Evolutionary conservation across 169 alveolate species (phyloP), one percentile per base, ranked within the genome.

Genomic region (Eimeria sp.): DNA sequence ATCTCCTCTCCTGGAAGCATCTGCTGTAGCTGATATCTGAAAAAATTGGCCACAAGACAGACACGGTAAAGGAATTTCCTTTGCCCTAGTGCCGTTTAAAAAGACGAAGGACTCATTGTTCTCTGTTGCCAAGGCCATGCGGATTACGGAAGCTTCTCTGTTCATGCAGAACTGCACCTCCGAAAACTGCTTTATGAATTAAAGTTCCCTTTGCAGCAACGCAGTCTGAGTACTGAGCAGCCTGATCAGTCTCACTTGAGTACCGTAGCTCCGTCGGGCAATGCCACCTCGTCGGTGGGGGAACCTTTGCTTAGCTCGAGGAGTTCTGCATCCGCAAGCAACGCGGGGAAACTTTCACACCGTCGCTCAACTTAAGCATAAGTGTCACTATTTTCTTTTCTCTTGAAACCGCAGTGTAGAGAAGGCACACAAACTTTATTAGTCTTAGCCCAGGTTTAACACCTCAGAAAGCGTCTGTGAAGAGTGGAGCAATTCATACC

Each of bases 401-500:
- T 66, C 18, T 66, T 66, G 8, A 16, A 33, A 2, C 71, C 71
- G 30, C 33, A 23, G 20, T 62, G 71, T n/a, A n/a, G 37, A 66
- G 27, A 25, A 20, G 1, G 43, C 76, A 66, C 18, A 27, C 43
- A 66, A 66, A n/a, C 27, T 43, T 20, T 2, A 25, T 9, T n/a
- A 66, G 43, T 25, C 43, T 6, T 66, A n/a, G 43, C 46, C 76
- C 6, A 25, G 46, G 43, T 66, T 66, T 9, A 66, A n/a, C 76
- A 25, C 18, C 46, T n/a, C 46, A n/a, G 11, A 66, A 9, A 25
- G 9, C 18, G 6, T 25, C 43, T 66, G 76, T 9, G n/a, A n/a
- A 66, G 37, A 9, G 76, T 66, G 76, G n/a, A 27, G 76, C 76
- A 66, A n/a, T 66, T 66, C 76, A n/a, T 66, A 66, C 76, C 43